Conservation (phyloP, 2,329 filamentous ascomycete genomes). For the Cytospora leucostoma region DNA sequence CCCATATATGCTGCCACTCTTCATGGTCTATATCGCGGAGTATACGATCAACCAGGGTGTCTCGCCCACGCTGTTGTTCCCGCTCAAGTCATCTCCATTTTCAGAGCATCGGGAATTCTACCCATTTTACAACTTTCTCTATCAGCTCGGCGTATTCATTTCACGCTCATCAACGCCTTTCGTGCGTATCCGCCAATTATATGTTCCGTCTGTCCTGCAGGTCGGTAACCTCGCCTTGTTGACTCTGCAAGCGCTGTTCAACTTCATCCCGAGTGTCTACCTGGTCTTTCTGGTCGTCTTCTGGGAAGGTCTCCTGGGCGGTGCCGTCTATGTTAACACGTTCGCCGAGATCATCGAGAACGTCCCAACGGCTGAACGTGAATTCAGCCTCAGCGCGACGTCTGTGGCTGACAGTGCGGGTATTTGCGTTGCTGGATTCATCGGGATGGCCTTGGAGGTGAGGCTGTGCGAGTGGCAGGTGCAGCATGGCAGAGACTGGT, state of each 20-base stretch:
- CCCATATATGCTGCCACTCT: slow-evolving; percentile 82
- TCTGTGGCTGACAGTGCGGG: slow-evolving; percentile 91
- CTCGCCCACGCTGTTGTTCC: slow-evolving; percentile 85
- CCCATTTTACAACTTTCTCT: slow-evolving; percentile 90
- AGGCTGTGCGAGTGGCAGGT: slow-evolving; percentile 85
- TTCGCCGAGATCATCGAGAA: slow-evolving; percentile 92
- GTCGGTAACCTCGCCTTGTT: slow-evolving; percentile 75
- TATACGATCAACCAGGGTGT: slow-evolving; percentile 98
- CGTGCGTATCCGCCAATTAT: slow-evolving; percentile 76
- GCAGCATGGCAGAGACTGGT: slow-evolving; percentile 74
- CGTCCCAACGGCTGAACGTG: slow-evolving; percentile 73
- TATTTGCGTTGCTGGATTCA: slow-evolving; percentile 83
- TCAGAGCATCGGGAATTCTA: slow-evolving; percentile 84
- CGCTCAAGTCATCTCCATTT: slow-evolving; percentile 75
- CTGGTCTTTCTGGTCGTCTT: slow-evolving; percentile 84
- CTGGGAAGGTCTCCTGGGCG: slow-evolving; percentile 92
- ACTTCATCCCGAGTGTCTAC: slow-evolving; percentile 84
- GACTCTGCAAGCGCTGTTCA: slow-evolving; percentile 72
- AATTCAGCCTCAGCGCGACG: slow-evolving; percentile 88
- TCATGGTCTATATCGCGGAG: slow-evolving; percentile 92
- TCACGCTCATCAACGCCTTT: slow-evolving; percentile 91
- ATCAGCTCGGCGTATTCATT: slow-evolving; percentile 93
- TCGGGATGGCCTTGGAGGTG: slow-evolving; percentile 81
- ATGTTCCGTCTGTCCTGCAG: slow-evolving; percentile 81
- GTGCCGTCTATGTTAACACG: slow-evolving; percentile 91